Evolutionary conservation across 2,329 filamentous ascomycete genomes (phyloP), one percentile per base, ranked within the genome.

Genomic region (Pseudopithomyces chartarum): DNA sequence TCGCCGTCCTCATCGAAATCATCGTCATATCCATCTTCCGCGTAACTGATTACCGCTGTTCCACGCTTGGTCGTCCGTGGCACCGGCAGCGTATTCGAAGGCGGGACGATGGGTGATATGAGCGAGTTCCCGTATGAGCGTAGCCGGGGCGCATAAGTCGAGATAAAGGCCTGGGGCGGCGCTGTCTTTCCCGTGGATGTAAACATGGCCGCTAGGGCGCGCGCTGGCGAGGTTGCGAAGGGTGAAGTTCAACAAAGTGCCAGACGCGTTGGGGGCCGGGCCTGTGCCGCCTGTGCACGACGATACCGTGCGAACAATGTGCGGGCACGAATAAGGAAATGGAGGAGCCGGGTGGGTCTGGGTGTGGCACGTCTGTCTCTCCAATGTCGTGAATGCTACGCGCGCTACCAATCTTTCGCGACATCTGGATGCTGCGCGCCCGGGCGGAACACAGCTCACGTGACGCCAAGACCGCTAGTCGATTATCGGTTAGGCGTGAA

Each of bases 1-100:
- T 94, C 88, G 61, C 91, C 85, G 57, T 85, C 82, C 54, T 91
- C 89, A 60, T 91, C 89, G 60, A 92, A 90, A 48, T 90, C 88
- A 60, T 92, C 90, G 54, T 97, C 94, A 71, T 89, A 96, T 45
- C 93, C 93, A 74, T 98, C 94, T 74, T 99, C 95, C 22, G 95
- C 94, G 73, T 99, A 99, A 79, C 97, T 99, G 78, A 98, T 95
- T 61, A 94, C 91, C 33, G 91, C 95, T 1, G 95, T 98, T 56
- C 95, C 95, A 77, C 95, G 90, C 81, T 99, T 98, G 8, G 95
- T 98, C n/a, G 91, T 96, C 73, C 94, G 87, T 67, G 91, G 80
- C 38, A 89, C 85, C 22, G 87, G 88, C 2, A 85, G 76, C n/a
- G 86, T 84, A 55, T 88, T 84, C 60, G 87, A 87, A 54, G 85